Evolutionary conservation across 192 early-diverging fungal species (phyloP).

Genomic region (Dispira parvispora): DNA sequence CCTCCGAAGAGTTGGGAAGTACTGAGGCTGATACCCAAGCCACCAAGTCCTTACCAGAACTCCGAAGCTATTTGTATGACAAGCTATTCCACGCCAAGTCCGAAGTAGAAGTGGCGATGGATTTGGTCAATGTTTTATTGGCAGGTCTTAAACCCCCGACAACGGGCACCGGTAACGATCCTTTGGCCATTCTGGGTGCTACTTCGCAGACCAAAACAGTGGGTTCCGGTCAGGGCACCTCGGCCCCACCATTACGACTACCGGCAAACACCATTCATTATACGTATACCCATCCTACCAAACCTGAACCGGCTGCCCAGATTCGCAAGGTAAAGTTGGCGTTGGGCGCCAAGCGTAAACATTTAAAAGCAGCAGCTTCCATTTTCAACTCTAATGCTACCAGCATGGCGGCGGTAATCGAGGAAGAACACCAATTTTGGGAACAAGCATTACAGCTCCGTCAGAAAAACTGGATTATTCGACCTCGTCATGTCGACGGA

Average conservation of each 20-base stretch:
- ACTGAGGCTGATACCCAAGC: not conserved
- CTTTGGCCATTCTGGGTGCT: not conserved
- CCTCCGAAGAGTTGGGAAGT: not conserved
- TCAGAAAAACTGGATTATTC: constrained; percentile 8
- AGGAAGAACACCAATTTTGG: constrained; percentile 4
- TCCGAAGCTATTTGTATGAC: not conserved
- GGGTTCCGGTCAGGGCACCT: not conserved
- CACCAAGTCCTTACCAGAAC: not conserved
- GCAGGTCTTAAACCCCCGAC: constrained; percentile 2
- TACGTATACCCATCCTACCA: not conserved
- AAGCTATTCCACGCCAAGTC: not conserved
- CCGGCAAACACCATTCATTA: constrained; percentile 4
- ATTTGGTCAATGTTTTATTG: constrained; percentile 4
- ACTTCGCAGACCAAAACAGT: not conserved
- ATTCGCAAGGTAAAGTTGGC: constrained; percentile 1
- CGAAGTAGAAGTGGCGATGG: constrained; percentile 5
- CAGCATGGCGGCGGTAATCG: not conserved
- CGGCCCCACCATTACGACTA: not conserved
- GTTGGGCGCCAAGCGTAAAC: constrained; percentile 3
- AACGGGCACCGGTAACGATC: not conserved
- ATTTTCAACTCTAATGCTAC: not conserved
- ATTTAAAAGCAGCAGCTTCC: not conserved
- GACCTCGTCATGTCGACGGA: not conserved
- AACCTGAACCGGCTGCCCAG: not conserved
- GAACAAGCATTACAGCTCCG: not conserved